phyloP scores from a whole-genome alignment of 1,284 basidiomycete genomes.

The Agroathelia rolfsii region DNA sequence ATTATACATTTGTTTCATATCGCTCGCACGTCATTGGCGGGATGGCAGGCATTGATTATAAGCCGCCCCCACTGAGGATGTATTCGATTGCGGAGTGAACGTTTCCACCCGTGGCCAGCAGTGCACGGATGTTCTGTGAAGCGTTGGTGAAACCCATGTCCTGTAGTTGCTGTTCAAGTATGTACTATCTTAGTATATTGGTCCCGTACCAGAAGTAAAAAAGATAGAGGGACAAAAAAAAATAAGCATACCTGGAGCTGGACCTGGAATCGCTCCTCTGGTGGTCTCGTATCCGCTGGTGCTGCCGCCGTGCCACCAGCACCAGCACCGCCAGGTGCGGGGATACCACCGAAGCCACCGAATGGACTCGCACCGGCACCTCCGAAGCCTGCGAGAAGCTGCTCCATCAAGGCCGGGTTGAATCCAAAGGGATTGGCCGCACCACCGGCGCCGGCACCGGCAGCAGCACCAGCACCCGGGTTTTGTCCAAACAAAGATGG shows the following conservation, averaged over 20 bases:
- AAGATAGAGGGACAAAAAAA: too few relatives aligned
- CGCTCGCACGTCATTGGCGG: too few relatives aligned
- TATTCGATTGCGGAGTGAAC: conserved; percentile 88
- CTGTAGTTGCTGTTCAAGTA: conserved; percentile 68
- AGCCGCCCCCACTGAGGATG: conserved; percentile 70
- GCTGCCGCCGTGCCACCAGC: conserved; percentile 28
- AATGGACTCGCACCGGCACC: conserved; percentile 18
- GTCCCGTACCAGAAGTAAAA: too few relatives aligned
- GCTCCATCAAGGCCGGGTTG: too few relatives aligned
- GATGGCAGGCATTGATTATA: conserved; percentile 26
- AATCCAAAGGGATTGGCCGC: too few relatives aligned
- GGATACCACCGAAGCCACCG: conserved; percentile 21
- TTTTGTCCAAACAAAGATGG: too few relatives aligned
- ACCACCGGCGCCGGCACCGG: conserved; percentile 15
- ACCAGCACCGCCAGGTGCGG: too few relatives aligned
- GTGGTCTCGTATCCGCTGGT: conserved; percentile 60
- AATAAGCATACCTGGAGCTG: conserved; percentile 72
- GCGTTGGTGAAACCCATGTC: conserved; percentile 85
- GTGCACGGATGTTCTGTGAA: conserved; percentile 78
- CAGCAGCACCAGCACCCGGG: conserved; percentile 7
- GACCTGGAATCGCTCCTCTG: conserved; percentile 84
- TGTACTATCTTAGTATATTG: too few relatives aligned
- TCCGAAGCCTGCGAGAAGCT: too few relatives aligned
- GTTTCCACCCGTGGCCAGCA: conserved; percentile 82
- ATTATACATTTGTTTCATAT: too few relatives aligned